Evolutionary conservation across 148 eudicot genomes (phyloP), one percentile per base, ranked within the genome.

Genomic region (Cornus kousa): DNA sequence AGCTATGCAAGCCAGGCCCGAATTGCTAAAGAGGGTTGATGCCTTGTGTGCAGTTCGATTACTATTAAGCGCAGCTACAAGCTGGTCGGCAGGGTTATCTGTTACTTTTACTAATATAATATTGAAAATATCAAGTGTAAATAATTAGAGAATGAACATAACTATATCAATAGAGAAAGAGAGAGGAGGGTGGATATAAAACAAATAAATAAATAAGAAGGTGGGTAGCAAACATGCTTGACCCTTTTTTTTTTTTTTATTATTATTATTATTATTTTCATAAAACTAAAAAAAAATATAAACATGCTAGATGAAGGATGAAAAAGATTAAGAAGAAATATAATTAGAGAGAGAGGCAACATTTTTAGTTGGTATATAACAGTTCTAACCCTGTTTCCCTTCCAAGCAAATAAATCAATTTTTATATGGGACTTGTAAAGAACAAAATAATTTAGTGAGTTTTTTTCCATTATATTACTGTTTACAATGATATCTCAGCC

Each of bases 1-100:
- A 67, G 99, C 97, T 17, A 96, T 87, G 90, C 99, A 96, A 48
- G 89, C 99, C 69, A 96, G 77, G 67, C 99, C 99, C 0, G 92
- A 92, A 70, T 87, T 96, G 90, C 88, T 84, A 74, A 81, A 84
- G 43, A 96, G 91, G 66, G 90, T 70, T 64, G 89, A 74, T 59
- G 72, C 80, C 31, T 92, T 88, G 71, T 87, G 84, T n/a, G 91
- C 91, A 13, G 95, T 96, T 87, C 99, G 77, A 59, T 96, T 96
- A 40, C 89, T 81, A 78, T 92, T 92, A 19, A 93, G 68, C 35
- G 73, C 69, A 13, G 88, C 80, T 55, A 93, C 94, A 59, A 96
- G 93, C 86, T 92, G 80, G 76, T 96, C 98, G 20, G 98, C 99
- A 76, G 99, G 99, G 78, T 96, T 96, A 74, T 91, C 80, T 33